These are phyloP conservation scores for Ceratocystis harringtonii DNA, from an alignment of 2,329 filamentous ascomycete species.

Conservation along the genomic window DNA sequence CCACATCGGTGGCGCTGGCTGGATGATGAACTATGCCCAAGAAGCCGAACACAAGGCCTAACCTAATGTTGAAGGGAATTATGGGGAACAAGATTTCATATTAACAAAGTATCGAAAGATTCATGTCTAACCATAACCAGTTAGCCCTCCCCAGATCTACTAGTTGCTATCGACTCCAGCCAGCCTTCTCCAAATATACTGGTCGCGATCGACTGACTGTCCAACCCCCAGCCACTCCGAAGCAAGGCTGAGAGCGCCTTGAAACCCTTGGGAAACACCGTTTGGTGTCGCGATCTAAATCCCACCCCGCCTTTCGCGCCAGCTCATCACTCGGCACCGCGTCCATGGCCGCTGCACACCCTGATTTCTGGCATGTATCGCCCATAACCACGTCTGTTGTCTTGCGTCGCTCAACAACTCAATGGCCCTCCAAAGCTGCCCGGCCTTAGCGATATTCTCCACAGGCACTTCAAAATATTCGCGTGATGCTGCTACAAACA, in stretches of 20 bases:
- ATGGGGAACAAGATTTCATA: too few relatives aligned
- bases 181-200: too few relatives aligned
- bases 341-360: constrained; percentile 13
- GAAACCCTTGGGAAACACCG: neutral
- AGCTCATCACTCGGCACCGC: constrained; percentile 13
- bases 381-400: constrained; percentile 13
- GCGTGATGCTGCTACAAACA: constrained; percentile 8
- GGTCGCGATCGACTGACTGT: too few relatives aligned
- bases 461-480: constrained; percentile 11
- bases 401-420: constrained; percentile 11
- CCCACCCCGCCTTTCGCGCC: constrained; percentile 1
- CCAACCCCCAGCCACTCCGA: too few relatives aligned
- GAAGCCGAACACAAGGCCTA: neutral
- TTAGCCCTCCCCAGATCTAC: too few relatives aligned
- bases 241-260: neutral
- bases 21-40: neutral
- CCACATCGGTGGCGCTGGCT: neutral
- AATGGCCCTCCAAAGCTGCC: constrained; percentile 11
- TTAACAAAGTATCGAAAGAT: too few relatives aligned
- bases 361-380: constrained; percentile 9
- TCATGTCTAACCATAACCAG: too few relatives aligned
- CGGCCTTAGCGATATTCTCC: constrained; percentile 3
- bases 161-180: too few relatives aligned
- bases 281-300: neutral
- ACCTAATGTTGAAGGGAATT: too few relatives aligned